A percentile compares a stretch with the other conserved stretches of the same genome.
Evolutionary conservation across 176 grass and related monocot genomes (phyloP).

Genomic region (Rhynchospora pubera): DNA sequence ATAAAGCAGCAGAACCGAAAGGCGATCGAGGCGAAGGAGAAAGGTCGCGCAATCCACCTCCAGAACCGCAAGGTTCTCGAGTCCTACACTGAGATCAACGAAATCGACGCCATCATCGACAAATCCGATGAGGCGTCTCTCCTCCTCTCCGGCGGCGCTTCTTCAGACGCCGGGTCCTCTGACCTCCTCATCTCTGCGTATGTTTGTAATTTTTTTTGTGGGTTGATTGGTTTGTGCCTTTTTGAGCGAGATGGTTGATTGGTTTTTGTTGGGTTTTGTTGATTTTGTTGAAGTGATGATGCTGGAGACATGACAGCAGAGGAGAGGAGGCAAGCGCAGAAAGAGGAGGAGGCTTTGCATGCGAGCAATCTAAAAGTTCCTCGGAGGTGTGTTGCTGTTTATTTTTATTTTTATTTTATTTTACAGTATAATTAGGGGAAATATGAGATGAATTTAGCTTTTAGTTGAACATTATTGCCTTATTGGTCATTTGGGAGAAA

Average conservation of each 20-base stretch:
- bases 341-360: slow-evolving; percentile 74
- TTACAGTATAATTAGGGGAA: background rate
- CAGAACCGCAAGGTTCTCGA: slow-evolving; percentile 46
- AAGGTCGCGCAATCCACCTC: slow-evolving; percentile 41
- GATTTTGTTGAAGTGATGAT: slow-evolving; percentile 36
- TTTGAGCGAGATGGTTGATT: background rate
- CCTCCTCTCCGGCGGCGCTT: slow-evolving; percentile 26
- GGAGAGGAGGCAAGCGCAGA: slow-evolving; percentile 44
- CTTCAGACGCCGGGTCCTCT: slow-evolving; percentile 14
- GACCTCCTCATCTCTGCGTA: slow-evolving; percentile 58
- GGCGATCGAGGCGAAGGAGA: slow-evolving; percentile 51
- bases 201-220: background rate
- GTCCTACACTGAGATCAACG: slow-evolving; percentile 75
- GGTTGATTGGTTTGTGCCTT: background rate
- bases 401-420: background rate
- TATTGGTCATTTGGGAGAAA: background rate
- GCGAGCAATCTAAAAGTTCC: slow-evolving; percentile 63
- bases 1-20: slow-evolving; percentile 66
- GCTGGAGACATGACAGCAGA: slow-evolving; percentile 33
- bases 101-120: slow-evolving; percentile 72
- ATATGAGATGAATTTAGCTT: background rate
- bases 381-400: slow-evolving; percentile 35
- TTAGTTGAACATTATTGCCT: background rate
- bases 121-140: slow-evolving; percentile 52
- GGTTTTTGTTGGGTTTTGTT: background rate